A percentile compares a stretch with the other conserved stretches of the same genome.
Conservation (phyloP, 768 basidiomycete species). For the Naganishia friedmannii region DNA sequence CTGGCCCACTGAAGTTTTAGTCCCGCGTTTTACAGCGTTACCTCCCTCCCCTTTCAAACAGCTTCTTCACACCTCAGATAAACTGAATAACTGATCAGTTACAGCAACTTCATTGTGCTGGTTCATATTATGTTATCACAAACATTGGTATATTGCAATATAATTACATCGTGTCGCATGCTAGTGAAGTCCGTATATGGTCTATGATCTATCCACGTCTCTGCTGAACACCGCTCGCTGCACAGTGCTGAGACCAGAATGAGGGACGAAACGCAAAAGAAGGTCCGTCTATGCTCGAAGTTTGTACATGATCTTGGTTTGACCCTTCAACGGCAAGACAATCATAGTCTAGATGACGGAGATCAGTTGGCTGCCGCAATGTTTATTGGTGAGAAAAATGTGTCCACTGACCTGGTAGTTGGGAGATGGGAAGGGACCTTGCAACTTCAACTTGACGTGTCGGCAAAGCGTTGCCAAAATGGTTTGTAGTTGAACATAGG, state of each 20-base stretch:
- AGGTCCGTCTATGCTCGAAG: constrained; percentile 17
- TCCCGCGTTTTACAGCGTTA: no score
- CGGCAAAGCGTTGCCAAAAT: constrained; percentile 77
- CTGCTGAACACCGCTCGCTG: not conserved
- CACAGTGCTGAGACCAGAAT: not conserved
- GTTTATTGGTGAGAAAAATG: constrained; percentile 2
- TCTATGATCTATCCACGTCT: not conserved
- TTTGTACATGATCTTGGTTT: constrained; percentile 36
- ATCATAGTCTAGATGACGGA: constrained; percentile 74
- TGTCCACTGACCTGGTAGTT: constrained; percentile 77
- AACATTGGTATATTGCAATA: not conserved
- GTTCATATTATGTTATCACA: no score
- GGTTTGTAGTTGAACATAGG: constrained; percentile 86
- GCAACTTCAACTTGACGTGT: constrained; percentile 69
- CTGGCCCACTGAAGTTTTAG: no score
- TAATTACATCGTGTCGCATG: not conserved
- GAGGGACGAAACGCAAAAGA: not conserved
- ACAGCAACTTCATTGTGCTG: no score
- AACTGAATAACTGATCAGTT: no score
- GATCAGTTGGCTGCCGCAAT: not conserved
- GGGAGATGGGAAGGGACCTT: constrained; percentile 67
- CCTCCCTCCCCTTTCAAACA: no score
- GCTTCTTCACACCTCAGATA: no score
- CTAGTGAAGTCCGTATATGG: not conserved
- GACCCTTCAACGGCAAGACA: constrained; percentile 63